Conservation (phyloP, 495 filamentous ascomycete species). For the Hypoxylon rickii region DNA sequence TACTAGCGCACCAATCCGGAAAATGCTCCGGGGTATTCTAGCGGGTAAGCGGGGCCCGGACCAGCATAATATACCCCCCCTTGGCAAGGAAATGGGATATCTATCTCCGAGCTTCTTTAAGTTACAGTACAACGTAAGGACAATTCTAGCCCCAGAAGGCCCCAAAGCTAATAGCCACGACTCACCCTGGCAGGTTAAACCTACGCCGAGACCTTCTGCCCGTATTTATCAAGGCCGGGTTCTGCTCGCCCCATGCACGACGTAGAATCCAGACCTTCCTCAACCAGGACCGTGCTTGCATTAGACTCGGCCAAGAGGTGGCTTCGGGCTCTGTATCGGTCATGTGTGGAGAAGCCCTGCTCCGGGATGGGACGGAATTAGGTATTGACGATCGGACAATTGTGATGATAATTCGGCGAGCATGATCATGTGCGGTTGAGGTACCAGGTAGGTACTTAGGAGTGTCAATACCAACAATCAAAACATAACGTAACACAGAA, state of each 20-base stretch:
- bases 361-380: too few relatives aligned
- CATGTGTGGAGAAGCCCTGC: too few relatives aligned
- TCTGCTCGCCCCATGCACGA: background rate
- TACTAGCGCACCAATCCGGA: conserved; percentile 15
- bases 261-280: background rate
- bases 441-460: too few relatives aligned
- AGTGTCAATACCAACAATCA: too few relatives aligned
- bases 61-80: too few relatives aligned
- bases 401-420: too few relatives aligned
- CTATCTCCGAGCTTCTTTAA: conserved; percentile 11
- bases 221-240: background rate
- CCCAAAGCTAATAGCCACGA: background rate
- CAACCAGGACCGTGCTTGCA: background rate
- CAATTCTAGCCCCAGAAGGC: background rate
- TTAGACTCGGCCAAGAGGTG: background rate
- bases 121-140: conserved; percentile 1
- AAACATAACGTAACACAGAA: too few relatives aligned
- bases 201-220: background rate
- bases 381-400: too few relatives aligned
- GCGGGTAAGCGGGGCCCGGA: conserved; percentile 1
- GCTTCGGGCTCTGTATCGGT: too few relatives aligned
- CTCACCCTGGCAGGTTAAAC: background rate
- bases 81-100: conserved; percentile 2
- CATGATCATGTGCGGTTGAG: too few relatives aligned
- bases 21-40: background rate